Evolutionary conservation across 2,329 filamentous ascomycete genomes (phyloP).

Genomic region (Colletotrichum karsti): DNA sequence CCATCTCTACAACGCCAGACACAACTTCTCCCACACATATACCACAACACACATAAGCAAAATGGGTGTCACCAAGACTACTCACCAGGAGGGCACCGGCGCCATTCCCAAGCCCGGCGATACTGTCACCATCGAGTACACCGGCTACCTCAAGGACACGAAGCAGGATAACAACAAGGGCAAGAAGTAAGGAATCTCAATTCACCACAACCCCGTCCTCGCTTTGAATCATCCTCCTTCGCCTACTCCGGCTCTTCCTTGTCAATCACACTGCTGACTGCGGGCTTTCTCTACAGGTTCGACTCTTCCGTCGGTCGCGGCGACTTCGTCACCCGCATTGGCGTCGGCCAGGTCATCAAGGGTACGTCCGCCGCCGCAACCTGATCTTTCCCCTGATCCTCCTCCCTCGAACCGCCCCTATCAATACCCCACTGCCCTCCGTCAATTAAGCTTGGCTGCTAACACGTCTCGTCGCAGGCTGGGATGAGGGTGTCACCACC

Average conservation of each 20-base stretch:
- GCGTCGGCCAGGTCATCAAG: conserved; percentile 84
- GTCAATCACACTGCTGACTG: neutral
- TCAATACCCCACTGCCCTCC: neutral
- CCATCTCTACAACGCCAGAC: neutral
- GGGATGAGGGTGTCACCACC: conserved; percentile 83
- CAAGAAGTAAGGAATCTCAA: conserved; percentile 62
- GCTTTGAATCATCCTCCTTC: neutral
- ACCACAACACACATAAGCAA: conserved; percentile 35
- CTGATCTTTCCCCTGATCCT: neutral
- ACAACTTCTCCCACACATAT: neutral
- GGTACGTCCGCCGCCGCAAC: conserved; percentile 60
- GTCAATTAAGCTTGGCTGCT: neutral
- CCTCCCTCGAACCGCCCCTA: neutral
- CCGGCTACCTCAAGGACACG: conserved; percentile 81
- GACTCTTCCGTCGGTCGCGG: conserved; percentile 84
- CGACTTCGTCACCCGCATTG: conserved; percentile 82
- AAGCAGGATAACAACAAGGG: conserved; percentile 72
- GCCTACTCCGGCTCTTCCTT: neutral
- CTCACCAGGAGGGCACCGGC: conserved; percentile 68
- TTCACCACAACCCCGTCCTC: neutral
- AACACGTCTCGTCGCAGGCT: conserved; percentile 61
- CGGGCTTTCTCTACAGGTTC: conserved; percentile 67
- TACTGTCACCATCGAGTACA: conserved; percentile 88
- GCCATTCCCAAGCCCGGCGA: conserved; percentile 72
- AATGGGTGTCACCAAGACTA: conserved; percentile 80